Evolutionary conservation across 2,329 filamentous ascomycete species (phyloP).

Genomic region (Aureobasidium uvarum): DNA sequence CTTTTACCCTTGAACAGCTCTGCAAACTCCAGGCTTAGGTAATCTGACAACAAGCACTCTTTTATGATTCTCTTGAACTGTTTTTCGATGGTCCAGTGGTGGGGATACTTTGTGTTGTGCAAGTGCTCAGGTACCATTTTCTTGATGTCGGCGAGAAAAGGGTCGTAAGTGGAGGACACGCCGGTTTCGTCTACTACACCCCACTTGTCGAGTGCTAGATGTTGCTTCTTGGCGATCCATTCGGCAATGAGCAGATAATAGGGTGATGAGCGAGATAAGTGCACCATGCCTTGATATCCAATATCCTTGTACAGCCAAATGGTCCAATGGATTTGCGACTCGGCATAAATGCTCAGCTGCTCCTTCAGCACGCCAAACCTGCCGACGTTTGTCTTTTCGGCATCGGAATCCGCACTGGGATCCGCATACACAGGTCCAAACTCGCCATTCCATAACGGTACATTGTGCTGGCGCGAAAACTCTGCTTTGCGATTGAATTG

Average conservation of each 20-base stretch:
- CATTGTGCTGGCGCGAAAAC: slow-evolving; percentile 44
- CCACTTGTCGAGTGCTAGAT: slow-evolving; percentile 55
- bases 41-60: slow-evolving; percentile 29
- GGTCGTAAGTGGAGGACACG: slow-evolving; percentile 24
- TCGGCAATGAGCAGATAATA: slow-evolving; percentile 50
- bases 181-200: slow-evolving; percentile 37
- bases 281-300: slow-evolving; percentile 41
- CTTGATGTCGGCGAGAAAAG: slow-evolving; percentile 27
- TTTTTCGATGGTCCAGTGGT: slow-evolving; percentile 28
- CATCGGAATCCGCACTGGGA: slow-evolving; percentile 41
- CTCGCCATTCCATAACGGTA: slow-evolving; percentile 53
- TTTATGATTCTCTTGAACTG: slow-evolving; percentile 28
- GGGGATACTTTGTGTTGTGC: slow-evolving; percentile 28
- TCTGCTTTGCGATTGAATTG: slow-evolving; percentile 43
- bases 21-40: slow-evolving; percentile 54
- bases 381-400: slow-evolving; percentile 43
- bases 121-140: slow-evolving; percentile 47
- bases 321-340: slow-evolving; percentile 54
- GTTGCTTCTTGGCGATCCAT: slow-evolving; percentile 54
- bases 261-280: slow-evolving; percentile 29
- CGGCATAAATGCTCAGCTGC: slow-evolving; percentile 54
- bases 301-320: slow-evolving; percentile 49
- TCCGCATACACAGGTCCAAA: slow-evolving; percentile 52
- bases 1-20: slow-evolving; percentile 55
- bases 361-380: slow-evolving; percentile 46